Percentiles rank a stretch among this genome's conserved stretches.
phyloP scores from a whole-genome alignment of 140 eudicot species.

The Eryngium alpinum region DNA sequence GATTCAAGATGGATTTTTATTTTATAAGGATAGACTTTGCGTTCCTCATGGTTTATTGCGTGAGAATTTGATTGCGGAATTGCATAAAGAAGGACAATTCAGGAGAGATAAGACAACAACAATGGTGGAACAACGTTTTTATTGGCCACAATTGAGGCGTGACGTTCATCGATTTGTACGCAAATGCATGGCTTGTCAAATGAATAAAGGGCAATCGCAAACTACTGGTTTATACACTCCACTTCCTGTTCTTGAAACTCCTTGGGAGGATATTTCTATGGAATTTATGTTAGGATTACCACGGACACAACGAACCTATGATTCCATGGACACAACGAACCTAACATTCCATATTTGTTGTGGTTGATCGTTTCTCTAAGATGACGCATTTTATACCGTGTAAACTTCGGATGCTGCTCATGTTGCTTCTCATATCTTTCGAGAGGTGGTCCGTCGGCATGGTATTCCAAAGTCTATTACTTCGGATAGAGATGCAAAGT shows the following conservation, averaged over 20 bases:
- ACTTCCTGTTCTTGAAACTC: background rate
- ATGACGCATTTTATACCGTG: too few relatives aligned
- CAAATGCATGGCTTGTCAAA: background rate
- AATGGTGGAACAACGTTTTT: background rate
- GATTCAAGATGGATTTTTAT: background rate
- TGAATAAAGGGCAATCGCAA: background rate
- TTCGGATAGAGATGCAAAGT: too few relatives aligned
- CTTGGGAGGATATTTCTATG: constrained; percentile 15
- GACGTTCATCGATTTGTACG: background rate
- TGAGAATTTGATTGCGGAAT: background rate
- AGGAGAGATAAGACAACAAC: background rate
- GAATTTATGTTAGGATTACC: constrained; percentile 1
- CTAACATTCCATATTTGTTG: background rate
- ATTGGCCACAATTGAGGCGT: background rate
- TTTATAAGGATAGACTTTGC: background rate
- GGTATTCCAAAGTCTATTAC: too few relatives aligned
- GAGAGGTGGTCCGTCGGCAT: too few relatives aligned
- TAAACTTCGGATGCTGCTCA: too few relatives aligned
- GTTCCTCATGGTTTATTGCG: constrained; percentile 6
- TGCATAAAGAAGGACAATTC: constrained; percentile 10
- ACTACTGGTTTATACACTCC: constrained; percentile 20
- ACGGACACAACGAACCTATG: background rate
- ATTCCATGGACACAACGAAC: too few relatives aligned
- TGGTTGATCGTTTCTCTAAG: background rate
- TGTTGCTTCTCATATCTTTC: too few relatives aligned